Base-by-base conservation (phyloP, 2,329 filamentous ascomycete species). In the Alternaria rosae region DNA sequence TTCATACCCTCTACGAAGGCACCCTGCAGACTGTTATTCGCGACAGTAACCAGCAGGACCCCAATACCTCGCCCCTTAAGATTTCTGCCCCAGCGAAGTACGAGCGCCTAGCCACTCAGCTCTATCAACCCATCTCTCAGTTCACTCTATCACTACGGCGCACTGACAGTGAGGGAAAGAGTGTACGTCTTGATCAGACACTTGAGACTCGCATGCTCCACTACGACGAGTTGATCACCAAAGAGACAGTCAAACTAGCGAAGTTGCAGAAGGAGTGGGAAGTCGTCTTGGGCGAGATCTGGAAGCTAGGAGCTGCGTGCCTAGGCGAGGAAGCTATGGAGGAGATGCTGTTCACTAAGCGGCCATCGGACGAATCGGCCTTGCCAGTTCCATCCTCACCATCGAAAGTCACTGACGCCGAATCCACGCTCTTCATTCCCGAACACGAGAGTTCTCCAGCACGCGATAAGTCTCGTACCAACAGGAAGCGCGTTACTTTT, bases 241-340 rank as follows among this genome's bases (percentile, higher is more conserved):
- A 63, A 6, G 66, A 71, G n/a, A 67, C 64, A 17, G 54, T 57
- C 17, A 66, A 70, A 42, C 55, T 78, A 6, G 44, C 59, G 11
- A 53, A 47, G 10, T 43, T 79, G 30, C 66, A 73, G 17, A 61
- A 47, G 10, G 57, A 71, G 28, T 79, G 77, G 76, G 70, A 75
- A 51, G 32, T 21, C 0, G 54, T 72, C 2, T 59, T 74, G 3
- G 70, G 70, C 20, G 74, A 79, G 61, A 74, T 79, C 17, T 76
- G 70, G 67, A 72, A 74, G 48, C 42, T 73, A 5, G 75, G 75
- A 8, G 53, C 66, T 0, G 51, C 38, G 10, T 68, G 62, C 28
- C 50, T 79, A 15, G 76, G 76, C 5, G 59, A 75, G 43, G 57
- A 59, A 4, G 48, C 26, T 0, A 73, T 77, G 68, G 32, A 65